phyloP scores from a whole-genome alignment of 2,329 filamentous ascomycete species.

The Diaporthe vexans region DNA sequence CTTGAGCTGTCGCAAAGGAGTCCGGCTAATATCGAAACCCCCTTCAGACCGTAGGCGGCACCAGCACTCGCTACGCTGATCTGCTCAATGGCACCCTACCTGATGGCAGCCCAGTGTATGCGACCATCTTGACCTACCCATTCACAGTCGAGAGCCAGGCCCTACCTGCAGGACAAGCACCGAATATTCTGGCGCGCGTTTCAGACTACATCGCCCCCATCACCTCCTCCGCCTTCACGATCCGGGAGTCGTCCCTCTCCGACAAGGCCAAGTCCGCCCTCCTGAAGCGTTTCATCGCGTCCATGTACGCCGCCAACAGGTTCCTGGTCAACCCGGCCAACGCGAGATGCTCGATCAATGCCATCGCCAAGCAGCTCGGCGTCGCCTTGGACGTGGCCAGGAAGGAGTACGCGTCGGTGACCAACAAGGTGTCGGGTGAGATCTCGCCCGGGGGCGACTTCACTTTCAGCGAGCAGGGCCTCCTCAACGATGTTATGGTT shows the following conservation, averaged over 20 bases:
- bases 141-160: constrained; percentile 46
- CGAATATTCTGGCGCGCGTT: constrained; percentile 46
- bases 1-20: background rate
- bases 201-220: constrained; percentile 46
- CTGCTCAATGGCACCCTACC: constrained; percentile 46
- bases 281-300: constrained; percentile 46
- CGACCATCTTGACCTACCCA: constrained; percentile 50
- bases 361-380: constrained; percentile 46
- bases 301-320: constrained; percentile 49
- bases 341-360: constrained; percentile 43
- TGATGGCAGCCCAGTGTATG: constrained; percentile 48
- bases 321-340: constrained; percentile 44
- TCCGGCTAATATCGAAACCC: background rate
- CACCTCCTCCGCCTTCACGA: constrained; percentile 46
- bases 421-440: constrained; percentile 46
- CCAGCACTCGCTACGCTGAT: constrained; percentile 47
- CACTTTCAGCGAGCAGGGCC: constrained; percentile 46
- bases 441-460: constrained; percentile 45
- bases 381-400: constrained; percentile 44
- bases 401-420: constrained; percentile 47
- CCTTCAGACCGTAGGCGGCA: constrained; percentile 47
- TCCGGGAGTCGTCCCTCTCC: constrained; percentile 40
- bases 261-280: constrained; percentile 37
- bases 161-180: constrained; percentile 41
- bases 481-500: constrained; percentile 48